phyloP scores from a whole-genome alignment of 768 basidiomycete species.

The Pholiota microspora region DNA sequence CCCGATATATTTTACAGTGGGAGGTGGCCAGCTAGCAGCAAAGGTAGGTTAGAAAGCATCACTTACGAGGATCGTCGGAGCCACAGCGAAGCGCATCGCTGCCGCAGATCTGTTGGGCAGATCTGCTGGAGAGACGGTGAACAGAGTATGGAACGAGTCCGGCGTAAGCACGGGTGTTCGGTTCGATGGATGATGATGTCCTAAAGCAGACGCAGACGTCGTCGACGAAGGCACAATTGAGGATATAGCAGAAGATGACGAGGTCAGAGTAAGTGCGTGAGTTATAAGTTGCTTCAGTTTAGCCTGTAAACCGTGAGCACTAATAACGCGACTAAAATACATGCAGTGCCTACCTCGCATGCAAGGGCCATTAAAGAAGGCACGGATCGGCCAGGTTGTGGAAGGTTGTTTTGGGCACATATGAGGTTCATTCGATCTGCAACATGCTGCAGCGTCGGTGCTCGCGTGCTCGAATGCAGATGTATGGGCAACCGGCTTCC shows the following conservation, averaged over 20 bases:
- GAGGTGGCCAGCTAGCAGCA: background rate
- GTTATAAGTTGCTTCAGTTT: constrained; percentile 84
- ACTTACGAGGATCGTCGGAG: constrained; percentile 25
- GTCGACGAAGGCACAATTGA: constrained; percentile 67
- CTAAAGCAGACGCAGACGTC: constrained; percentile 26
- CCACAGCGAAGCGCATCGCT: constrained; percentile 62
- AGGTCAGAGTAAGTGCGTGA: constrained; percentile 74
- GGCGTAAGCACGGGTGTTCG: constrained; percentile 53
- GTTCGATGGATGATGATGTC: constrained; percentile 22
- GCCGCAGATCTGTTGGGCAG: constrained; percentile 80
- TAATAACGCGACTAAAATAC: background rate
- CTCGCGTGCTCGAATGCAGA: constrained; percentile 70
- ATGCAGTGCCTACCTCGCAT: constrained; percentile 56
- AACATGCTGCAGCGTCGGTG: constrained; percentile 74
- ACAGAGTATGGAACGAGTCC: constrained; percentile 73
- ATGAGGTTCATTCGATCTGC: constrained; percentile 80
- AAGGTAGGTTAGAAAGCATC: background rate
- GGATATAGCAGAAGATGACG: constrained; percentile 71
- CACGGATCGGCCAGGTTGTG: constrained; percentile 58
- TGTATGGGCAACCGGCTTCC: constrained; percentile 72
- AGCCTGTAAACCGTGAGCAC: constrained; percentile 40
- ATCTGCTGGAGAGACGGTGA: constrained; percentile 73
- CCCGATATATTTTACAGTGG: background rate
- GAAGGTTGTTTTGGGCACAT: constrained; percentile 73
- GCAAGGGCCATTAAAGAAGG: constrained; percentile 73